Evolutionary conservation across 2,329 filamentous ascomycete genomes (phyloP).

Genomic region (Colletotrichum caudatum): DNA sequence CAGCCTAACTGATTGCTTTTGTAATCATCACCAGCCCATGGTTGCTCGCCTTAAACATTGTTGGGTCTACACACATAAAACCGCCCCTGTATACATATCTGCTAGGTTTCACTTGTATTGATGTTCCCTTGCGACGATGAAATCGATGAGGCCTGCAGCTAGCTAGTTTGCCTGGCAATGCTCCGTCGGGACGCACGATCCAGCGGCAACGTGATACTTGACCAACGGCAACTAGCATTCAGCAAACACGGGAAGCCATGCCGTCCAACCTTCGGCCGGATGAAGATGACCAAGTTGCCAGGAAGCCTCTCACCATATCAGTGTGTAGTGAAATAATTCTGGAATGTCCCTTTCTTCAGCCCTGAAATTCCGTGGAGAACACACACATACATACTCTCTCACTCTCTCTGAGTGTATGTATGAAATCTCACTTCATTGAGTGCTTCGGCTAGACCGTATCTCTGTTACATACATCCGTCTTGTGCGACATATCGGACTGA

Average conservation of each 20-base stretch:
- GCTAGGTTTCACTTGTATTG: too few species aligned
- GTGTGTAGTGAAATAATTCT: conserved; percentile 1
- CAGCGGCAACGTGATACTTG: conserved; percentile 14
- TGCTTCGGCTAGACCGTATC: not conserved
- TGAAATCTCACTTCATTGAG: not conserved
- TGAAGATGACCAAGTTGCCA: not conserved
- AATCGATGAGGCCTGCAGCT: conserved; percentile 1
- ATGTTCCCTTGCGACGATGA: not conserved
- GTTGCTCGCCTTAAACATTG: not conserved
- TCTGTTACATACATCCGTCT: conserved; percentile 15
- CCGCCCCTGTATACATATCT: too few species aligned
- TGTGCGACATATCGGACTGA: conserved; percentile 2
- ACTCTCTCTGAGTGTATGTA: too few species aligned
- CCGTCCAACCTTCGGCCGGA: not conserved
- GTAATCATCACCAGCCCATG: not conserved
- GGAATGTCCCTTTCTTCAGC: conserved; percentile 5
- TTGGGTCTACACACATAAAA: too few species aligned
- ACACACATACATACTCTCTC: not conserved
- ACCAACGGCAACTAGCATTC: conserved; percentile 12
- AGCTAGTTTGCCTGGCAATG: not conserved
- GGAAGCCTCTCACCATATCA: not conserved
- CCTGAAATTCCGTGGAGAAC: not conserved
- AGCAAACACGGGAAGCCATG: not conserved
- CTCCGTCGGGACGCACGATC: conserved; percentile 2
- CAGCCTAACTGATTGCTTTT: too few species aligned